Evolutionary conservation across 1,139 yeast species (phyloP).

Genomic region (Magnusiomyces magnusii): DNA sequence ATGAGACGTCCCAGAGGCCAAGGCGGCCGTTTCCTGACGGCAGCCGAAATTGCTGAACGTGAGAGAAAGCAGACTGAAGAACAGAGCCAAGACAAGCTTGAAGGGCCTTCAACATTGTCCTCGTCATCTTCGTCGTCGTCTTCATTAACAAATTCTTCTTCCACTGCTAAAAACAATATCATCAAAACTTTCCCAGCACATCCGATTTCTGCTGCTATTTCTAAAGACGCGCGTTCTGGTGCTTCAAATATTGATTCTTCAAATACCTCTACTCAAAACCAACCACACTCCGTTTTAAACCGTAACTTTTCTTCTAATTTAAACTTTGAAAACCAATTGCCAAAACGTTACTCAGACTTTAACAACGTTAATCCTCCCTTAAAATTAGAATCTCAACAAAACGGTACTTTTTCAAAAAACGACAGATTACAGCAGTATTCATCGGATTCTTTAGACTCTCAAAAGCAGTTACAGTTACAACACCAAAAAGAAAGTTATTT

Average conservation of each 20-base stretch:
- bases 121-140: not conserved
- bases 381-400: not conserved
- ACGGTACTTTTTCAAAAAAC: not conserved
- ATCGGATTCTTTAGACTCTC: not conserved
- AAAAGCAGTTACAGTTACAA: not conserved
- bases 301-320: not conserved
- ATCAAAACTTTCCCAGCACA: not conserved
- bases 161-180: not conserved
- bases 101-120: not conserved
- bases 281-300: not conserved
- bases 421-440: not conserved
- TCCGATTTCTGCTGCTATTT: not conserved
- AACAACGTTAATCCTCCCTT: not conserved
- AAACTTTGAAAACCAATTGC: not conserved
- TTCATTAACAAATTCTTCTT: not conserved
- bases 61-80: slow-evolving; percentile 45
- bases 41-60: slow-evolving; percentile 90
- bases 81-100: not conserved
- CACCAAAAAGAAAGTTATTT: not conserved
- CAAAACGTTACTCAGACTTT: not conserved
- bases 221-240: not conserved
- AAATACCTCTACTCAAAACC: not conserved
- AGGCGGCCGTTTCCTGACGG: slow-evolving; percentile 94
- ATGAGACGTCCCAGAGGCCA: slow-evolving; percentile 99
- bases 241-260: not conserved